Percentiles rank a stretch among this genome's conserved stretches.
phyloP scores from a whole-genome alignment of 2,329 filamentous ascomycete genomes.

The Fusarium xylarioides region DNA sequence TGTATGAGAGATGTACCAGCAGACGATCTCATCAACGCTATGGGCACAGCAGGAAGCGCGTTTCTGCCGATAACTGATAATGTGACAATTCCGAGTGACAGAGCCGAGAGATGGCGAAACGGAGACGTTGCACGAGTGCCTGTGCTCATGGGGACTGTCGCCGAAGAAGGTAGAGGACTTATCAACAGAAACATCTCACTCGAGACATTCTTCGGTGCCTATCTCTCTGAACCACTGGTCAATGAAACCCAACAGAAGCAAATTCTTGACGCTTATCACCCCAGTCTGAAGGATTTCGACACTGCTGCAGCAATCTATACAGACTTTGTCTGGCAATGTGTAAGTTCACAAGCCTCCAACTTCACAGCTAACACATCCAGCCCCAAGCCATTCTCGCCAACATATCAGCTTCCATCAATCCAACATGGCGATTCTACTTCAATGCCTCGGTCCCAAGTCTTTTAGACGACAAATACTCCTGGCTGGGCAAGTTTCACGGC shows the following conservation, averaged over 20 bases:
- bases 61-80: slow-evolving; percentile 36
- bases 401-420: slow-evolving; percentile 27
- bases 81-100: slow-evolving; percentile 17
- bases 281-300: too few relatives aligned
- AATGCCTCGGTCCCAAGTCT: slow-evolving; percentile 38
- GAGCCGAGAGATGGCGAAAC: slow-evolving; percentile 33
- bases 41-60: background rate
- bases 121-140: slow-evolving; percentile 34
- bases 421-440: slow-evolving; percentile 43
- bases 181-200: slow-evolving; percentile 38
- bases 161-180: slow-evolving; percentile 37
- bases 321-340: slow-evolving; percentile 42
- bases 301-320: slow-evolving; percentile 40
- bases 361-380: slow-evolving; percentile 17
- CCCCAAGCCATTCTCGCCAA: slow-evolving; percentile 39
- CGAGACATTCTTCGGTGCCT: slow-evolving; percentile 25
- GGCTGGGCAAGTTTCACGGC: slow-evolving; percentile 42
- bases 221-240: slow-evolving; percentile 23
- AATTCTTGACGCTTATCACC: slow-evolving; percentile 36
- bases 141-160: slow-evolving; percentile 38
- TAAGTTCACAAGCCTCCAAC: slow-evolving; percentile 22
- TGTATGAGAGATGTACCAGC: slow-evolving; percentile 36
- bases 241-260: slow-evolving; percentile 1
- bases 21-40: slow-evolving; percentile 23
- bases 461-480: slow-evolving; percentile 30